Percentiles rank a stretch among this genome's conserved stretches.
phyloP scores from a whole-genome alignment of 345 rosid species.

The Bruguiera parviflora region DNA sequence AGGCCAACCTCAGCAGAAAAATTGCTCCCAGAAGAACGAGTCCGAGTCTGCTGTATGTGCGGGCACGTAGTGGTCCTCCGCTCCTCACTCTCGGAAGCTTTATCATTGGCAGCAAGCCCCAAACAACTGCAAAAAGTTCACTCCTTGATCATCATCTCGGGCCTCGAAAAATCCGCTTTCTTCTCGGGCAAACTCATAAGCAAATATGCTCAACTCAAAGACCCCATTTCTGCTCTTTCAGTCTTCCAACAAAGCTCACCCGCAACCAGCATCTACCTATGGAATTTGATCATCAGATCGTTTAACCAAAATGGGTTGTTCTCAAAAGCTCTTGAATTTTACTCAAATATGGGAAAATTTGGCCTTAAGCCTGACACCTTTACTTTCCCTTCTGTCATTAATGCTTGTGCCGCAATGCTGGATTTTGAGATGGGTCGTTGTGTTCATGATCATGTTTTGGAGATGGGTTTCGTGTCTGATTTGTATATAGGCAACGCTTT shows the following conservation, averaged over 20 bases:
- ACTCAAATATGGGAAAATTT: conserved; percentile 33
- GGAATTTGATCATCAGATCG: conserved; percentile 68
- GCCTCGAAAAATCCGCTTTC: conserved; percentile 46
- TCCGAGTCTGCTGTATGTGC: background rate
- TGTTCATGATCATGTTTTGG: conserved; percentile 36
- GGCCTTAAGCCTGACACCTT: conserved; percentile 44
- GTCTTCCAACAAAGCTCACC: conserved; percentile 45
- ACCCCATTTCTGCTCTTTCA: conserved; percentile 46
- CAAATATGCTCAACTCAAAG: conserved; percentile 47
- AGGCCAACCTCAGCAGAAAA: no score
- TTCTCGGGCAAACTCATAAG: conserved; percentile 60
- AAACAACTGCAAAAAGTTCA: conserved; percentile 44
- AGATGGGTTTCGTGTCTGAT: conserved; percentile 45
- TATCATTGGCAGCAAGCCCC: conserved; percentile 32
- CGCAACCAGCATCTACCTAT: conserved; percentile 43
- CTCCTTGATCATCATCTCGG: conserved; percentile 43
- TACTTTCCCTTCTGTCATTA: conserved; percentile 61
- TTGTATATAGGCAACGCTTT: conserved; percentile 59
- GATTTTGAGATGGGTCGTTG: conserved; percentile 31
- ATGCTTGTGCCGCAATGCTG: conserved; percentile 52
- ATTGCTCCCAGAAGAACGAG: no score
- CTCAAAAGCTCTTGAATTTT: conserved; percentile 43
- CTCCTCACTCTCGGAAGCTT: conserved; percentile 39
- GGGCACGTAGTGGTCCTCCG: conserved; percentile 12
- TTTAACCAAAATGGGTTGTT: conserved; percentile 43